Base-by-base conservation (phyloP, 352 stramenopile genomes). In the Phytopythium boreale region DNA sequence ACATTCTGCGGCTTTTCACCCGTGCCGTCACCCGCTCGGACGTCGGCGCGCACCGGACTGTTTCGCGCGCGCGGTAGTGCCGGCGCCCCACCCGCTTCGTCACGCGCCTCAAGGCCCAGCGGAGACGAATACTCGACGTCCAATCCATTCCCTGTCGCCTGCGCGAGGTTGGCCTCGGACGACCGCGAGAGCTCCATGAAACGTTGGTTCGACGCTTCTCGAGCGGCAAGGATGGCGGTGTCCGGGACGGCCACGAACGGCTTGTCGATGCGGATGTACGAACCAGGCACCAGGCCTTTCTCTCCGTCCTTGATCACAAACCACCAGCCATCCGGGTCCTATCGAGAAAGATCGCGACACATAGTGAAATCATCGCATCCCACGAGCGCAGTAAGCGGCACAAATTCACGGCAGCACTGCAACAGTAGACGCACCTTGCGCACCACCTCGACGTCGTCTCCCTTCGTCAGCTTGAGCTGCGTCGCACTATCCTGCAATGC, bases 281-380 rank as follows among this genome's bases (percentile, higher is more conserved):
- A 86, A 14, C 83, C 85, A 0, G 85, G 85, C n/a, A 94, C 85
- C 36, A 94, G 74, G 0, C 85, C 85, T 57, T 92, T 92, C 67
- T 92, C 82, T 62, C 77, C 79, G 53, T 90, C 79, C 36, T 90
- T 80, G 22, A 82, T 68, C 29, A 94, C 84, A 62, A 94, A 90
- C 85, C 85, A 94, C 85, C 85, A 94, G 61, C 85, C 85, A 56
- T 94, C 85, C 55, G 70, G 76, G 63, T 94, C 85, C 69, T 75
- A 14, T 36, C 4, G 44, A 26, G 34, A 27, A 1, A 39, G 5
- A 31, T 53, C 10, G 7, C 15, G 22, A 17, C 41, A 15, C 15
- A 10, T 2, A 22, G 46, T 24, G 22, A 52, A 34, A 34, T 34
- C 29, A 34, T 34, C 29, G 29, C 29, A n/a, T n/a, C n/a, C 4